A percentile compares a stretch with the other conserved stretches of the same genome.
These are phyloP conservation scores for Termitomyces sp. DNA, from an alignment of 768 basidiomycete species.

Conservation along the genomic window DNA sequence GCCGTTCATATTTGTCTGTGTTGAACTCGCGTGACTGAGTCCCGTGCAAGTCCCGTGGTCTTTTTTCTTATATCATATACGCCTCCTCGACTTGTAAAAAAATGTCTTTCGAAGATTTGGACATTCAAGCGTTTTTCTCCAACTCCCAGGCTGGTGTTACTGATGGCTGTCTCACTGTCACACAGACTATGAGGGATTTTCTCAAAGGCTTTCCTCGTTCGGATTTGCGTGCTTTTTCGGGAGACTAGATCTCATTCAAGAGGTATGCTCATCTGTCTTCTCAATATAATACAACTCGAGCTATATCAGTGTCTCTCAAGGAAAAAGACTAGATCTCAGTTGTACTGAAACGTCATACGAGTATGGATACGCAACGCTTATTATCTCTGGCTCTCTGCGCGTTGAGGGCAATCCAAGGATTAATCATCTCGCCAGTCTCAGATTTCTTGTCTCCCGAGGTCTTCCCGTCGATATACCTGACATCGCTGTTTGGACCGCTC, in stretches of 20 bases:
- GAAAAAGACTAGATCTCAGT: slow-evolving; percentile 22
- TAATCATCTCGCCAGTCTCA: neutral
- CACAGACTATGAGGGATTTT: neutral
- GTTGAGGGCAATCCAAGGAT: neutral
- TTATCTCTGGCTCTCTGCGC: slow-evolving; percentile 38
- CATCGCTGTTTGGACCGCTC: slow-evolving; percentile 45
- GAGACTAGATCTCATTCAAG: slow-evolving; percentile 7
- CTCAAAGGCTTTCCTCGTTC: slow-evolving; percentile 23
- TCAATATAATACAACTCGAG: neutral
- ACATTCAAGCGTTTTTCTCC: neutral
- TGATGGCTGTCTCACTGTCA: slow-evolving; percentile 1
- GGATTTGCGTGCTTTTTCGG: slow-evolving; percentile 25
- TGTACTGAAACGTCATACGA: slow-evolving; percentile 39
- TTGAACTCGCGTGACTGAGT: slow-evolving; percentile 14
- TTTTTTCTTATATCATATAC: too few relatives aligned
- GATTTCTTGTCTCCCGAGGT: slow-evolving; percentile 37
- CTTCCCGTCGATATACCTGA: slow-evolving; percentile 37
- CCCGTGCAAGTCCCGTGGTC: neutral
- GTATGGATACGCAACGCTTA: slow-evolving; percentile 37
- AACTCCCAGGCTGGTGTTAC: neutral
- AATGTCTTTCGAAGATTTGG: neutral
- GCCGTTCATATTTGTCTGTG: neutral
- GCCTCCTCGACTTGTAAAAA: too few relatives aligned
- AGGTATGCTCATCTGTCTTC: slow-evolving; percentile 11
- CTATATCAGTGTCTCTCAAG: neutral